A percentile compares a stretch with the other conserved stretches of the same genome.
Evolutionary conservation across 371 early-diverging fungal genomes (phyloP).

Genomic region (Lichtheimia ornata): DNA sequence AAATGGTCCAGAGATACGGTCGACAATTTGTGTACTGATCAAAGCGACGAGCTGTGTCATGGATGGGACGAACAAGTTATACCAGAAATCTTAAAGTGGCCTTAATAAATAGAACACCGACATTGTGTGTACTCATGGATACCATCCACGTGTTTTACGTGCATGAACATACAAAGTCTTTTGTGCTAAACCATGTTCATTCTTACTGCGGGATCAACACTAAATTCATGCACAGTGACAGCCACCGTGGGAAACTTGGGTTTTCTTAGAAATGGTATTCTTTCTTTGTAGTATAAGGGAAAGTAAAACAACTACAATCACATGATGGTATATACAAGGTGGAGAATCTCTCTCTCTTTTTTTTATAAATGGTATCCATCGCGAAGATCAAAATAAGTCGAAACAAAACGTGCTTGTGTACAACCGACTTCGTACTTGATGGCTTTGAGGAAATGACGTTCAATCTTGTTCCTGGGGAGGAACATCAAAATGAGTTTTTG

Average conservation of each 20-base stretch:
- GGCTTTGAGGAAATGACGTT: constrained; percentile 58
- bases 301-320: no score
- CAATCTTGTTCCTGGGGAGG: constrained; percentile 35
- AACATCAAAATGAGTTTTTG: not conserved
- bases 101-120: constrained; percentile 25
- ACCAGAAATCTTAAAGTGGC: constrained; percentile 45
- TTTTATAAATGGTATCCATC: not conserved
- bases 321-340: no score
- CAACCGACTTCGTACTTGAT: constrained; percentile 66
- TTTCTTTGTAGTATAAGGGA: no score
- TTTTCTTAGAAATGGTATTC: no score
- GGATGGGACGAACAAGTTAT: constrained; percentile 48
- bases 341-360: no score
- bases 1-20: constrained; percentile 37
- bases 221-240: no score
- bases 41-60: constrained; percentile 35
- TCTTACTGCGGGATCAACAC: no score
- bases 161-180: no score
- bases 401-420: constrained; percentile 58
- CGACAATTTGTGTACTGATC: constrained; percentile 31
- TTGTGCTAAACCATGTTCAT: no score
- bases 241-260: no score
- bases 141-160: no score
- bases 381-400: constrained; percentile 61
- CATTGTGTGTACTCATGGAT: no score